A percentile compares a stretch with the other conserved stretches of the same genome.
phyloP scores from a whole-genome alignment of 352 stramenopile species.

The Pythium myriotylum region DNA sequence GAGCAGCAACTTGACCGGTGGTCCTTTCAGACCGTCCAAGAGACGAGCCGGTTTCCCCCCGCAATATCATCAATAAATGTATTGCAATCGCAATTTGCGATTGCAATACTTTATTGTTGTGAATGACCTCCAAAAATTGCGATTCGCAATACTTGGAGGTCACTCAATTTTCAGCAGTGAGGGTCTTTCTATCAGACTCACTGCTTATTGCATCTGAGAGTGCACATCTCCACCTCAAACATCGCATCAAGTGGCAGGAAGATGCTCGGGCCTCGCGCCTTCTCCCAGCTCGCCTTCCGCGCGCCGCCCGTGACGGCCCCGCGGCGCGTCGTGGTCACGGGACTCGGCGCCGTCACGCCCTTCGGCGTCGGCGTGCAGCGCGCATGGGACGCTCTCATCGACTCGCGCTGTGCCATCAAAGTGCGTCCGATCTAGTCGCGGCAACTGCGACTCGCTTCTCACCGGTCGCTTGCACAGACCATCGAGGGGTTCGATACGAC shows the following conservation, averaged over 20 bases:
- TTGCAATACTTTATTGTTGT: no score
- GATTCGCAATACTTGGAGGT: no score
- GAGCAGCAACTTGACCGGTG: no score
- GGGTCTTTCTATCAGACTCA: no score
- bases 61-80: no score
- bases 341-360: slow-evolving; percentile 89
- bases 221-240: no score
- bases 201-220: no score
- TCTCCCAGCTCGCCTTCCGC: slow-evolving; percentile 71
- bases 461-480: slow-evolving; percentile 28
- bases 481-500: slow-evolving; percentile 60
- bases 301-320: slow-evolving; percentile 55
- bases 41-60: no score
- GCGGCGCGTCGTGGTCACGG: slow-evolving; percentile 92
- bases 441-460: neutral
- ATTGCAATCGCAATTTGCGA: no score
- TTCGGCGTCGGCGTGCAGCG: slow-evolving; percentile 85
- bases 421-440: slow-evolving; percentile 27
- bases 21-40: no score
- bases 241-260: neutral
- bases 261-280: slow-evolving; percentile 28
- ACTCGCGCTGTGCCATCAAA: slow-evolving; percentile 75
- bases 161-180: no score
- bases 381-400: slow-evolving; percentile 84
- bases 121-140: no score